phyloP scores from a whole-genome alignment of 1,284 basidiomycete genomes.

The Leccinum griseonigrum region DNA sequence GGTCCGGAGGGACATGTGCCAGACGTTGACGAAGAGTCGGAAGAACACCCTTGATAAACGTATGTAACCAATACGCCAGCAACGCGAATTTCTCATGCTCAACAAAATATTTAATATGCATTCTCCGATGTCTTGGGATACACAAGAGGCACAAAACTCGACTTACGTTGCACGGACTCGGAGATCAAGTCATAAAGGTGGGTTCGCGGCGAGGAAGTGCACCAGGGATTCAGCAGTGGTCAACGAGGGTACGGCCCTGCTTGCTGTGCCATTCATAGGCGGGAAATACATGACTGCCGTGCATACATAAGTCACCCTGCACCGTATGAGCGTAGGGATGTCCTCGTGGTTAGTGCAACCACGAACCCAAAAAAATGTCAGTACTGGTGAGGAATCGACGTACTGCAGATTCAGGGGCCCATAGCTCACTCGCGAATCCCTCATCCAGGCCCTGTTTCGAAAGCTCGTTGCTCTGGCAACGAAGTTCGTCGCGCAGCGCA shows the following conservation, averaged over 20 bases:
- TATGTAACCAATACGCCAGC: conserved; percentile 7
- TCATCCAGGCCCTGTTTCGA: conserved; percentile 23
- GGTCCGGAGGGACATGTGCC: conserved; percentile 12
- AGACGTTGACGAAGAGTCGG: background rate
- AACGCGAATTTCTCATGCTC: conserved; percentile 6
- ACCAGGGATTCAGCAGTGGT: conserved; percentile 6
- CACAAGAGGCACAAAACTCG: background rate
- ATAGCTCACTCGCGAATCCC: conserved; percentile 15
- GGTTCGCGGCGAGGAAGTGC: conserved; percentile 13
- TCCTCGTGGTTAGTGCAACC: conserved; percentile 29
- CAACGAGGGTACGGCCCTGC: conserved; percentile 21
- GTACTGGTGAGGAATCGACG: conserved; percentile 27
- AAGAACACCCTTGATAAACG: conserved; percentile 10
- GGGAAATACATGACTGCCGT: conserved; percentile 7
- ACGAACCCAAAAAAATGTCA: conserved; percentile 24
- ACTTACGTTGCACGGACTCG: conserved; percentile 12
- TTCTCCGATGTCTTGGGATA: background rate
- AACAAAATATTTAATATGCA: conserved; percentile 8
- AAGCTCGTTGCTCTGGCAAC: conserved; percentile 25
- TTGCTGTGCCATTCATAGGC: conserved; percentile 24
- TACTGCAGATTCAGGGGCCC: conserved; percentile 6
- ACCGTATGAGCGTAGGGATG: conserved; percentile 8
- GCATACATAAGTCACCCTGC: conserved; percentile 27
- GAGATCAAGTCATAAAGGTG: conserved; percentile 21
- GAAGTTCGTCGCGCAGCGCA: conserved; percentile 22